Base-by-base conservation (phyloP, 1,139 yeast genomes). In the Hyphopichia khmerensis region DNA sequence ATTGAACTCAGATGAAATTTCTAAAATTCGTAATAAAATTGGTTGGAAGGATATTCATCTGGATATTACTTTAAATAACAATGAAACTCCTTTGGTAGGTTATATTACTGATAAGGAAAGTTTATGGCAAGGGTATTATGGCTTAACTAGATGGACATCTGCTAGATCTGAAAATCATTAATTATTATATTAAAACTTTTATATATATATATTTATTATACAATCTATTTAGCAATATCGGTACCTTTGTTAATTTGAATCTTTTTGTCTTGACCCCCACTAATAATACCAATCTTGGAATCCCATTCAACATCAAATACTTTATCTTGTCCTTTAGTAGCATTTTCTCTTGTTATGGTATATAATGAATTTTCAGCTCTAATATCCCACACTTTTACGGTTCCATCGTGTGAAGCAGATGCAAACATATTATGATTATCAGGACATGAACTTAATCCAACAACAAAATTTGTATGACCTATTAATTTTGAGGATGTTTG, bases 261-360 rank as follows among this genome's bases (percentile, higher is more conserved):
- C 72, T 87, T 87, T 63, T 91, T 93, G 64, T 91, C 98, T 64
- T 86, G 86, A 49, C 98, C 99, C 53, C 95, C 98, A 63, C 96
- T 85, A 39, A 89, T 80, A 50, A 93, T 87, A 42, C 97, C 96
- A 44, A 86, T 79, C 40, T 78, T 79, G 36, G 63, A 59, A 51
- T 85, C 85, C 98, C 99, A 93, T 52, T 80, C 84, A 40, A 90
- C 95, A 35, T 87, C 90, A 62, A 89, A 88, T 19, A 93, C 93
- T 61, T 90, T 88, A 34, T 76, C 69, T 45, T 72, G 62, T 57
- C 53, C 66, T 57, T 45, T 74, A 56, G 49, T 65, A 43, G 51
- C 62, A 16, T 67, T 67, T 52, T 84, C 82, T 62, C 96, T 79
- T 21, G 87, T 79, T 41, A 91, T 81, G n/a, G 95, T 87, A 62